phyloP scores from a whole-genome alignment of 2,329 filamentous ascomycete genomes.

The Beauveria sp. region DNA sequence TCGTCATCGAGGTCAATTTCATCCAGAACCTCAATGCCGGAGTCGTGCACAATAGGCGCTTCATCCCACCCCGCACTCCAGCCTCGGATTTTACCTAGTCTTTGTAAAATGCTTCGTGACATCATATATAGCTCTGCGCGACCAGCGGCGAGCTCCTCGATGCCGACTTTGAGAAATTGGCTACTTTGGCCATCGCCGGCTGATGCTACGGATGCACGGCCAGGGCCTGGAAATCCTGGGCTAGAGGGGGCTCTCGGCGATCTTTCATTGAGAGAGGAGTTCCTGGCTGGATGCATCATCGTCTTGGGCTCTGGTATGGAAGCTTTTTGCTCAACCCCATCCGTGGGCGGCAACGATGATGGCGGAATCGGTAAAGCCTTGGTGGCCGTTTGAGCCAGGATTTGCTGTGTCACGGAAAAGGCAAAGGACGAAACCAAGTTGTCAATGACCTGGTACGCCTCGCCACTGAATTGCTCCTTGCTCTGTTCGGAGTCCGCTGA shows the following conservation, averaged over 20 bases:
- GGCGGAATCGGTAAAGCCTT: slow-evolving; percentile 59
- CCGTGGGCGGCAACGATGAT: slow-evolving; percentile 40
- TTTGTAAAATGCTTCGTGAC: slow-evolving; percentile 71
- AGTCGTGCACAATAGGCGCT: slow-evolving; percentile 42
- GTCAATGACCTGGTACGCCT: slow-evolving; percentile 52
- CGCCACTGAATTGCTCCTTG: slow-evolving; percentile 29
- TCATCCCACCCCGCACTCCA: slow-evolving; percentile 74
- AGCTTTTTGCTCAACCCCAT: slow-evolving; percentile 51
- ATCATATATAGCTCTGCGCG: slow-evolving; percentile 76
- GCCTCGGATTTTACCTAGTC: slow-evolving; percentile 59
- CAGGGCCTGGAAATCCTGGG: slow-evolving; percentile 43
- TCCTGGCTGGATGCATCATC: slow-evolving; percentile 61
- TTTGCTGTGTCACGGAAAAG: slow-evolving; percentile 68
- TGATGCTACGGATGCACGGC: slow-evolving; percentile 28
- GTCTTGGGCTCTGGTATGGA: slow-evolving; percentile 62
- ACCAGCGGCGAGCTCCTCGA: slow-evolving; percentile 75
- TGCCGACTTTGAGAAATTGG: slow-evolving; percentile 53
- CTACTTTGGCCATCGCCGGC: slow-evolving; percentile 34
- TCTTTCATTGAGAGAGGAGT: slow-evolving; percentile 49
- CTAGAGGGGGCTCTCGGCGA: slow-evolving; percentile 38
- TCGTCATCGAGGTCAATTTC: slow-evolving; percentile 48
- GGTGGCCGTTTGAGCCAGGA: slow-evolving; percentile 67
- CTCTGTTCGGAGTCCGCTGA: slow-evolving; percentile 30
- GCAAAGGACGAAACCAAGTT: slow-evolving; percentile 72
- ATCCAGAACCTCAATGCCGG: slow-evolving; percentile 43